Evolutionary conservation across 768 basidiomycete species (phyloP).

Genomic region (Mycena rosella): DNA sequence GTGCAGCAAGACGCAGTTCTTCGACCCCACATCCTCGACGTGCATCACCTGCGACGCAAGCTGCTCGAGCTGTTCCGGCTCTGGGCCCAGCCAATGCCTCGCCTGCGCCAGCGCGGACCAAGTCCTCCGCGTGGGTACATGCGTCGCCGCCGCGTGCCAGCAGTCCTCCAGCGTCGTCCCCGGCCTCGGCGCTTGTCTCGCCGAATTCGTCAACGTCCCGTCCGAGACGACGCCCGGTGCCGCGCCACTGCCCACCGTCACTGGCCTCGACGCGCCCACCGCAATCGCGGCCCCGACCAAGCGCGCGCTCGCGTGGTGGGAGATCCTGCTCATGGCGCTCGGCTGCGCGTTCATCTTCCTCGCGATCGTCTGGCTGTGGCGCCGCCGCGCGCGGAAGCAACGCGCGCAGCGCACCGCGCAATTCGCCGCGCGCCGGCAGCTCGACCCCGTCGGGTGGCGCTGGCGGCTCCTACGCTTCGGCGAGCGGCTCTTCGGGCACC

Average conservation of each 20-base stretch:
- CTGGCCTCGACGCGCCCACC: conserved; percentile 55
- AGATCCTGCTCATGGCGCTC: conserved; percentile 86
- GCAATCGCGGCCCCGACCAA: conserved; percentile 36
- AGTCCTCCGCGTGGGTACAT: conserved; percentile 69
- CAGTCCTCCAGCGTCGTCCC: conserved; percentile 68
- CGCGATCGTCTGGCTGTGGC: conserved; percentile 74
- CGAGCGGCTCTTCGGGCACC: conserved; percentile 59
- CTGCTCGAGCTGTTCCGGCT: conserved; percentile 73
- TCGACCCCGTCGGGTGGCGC: conserved; percentile 59
- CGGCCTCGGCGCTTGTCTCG: conserved; percentile 83
- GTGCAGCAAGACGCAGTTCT: conserved; percentile 77
- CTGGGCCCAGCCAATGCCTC: conserved; percentile 66
- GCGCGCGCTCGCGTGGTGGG: conserved; percentile 78
- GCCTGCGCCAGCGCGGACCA: conserved; percentile 64
- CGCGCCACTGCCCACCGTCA: conserved; percentile 65
- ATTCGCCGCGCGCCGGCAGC: conserved; percentile 56
- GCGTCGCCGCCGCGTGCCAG: conserved; percentile 72
- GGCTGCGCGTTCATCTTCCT: conserved; percentile 86
- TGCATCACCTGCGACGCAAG: conserved; percentile 79
- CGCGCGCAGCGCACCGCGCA: conserved; percentile 61
- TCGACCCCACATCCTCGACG: conserved; percentile 70
- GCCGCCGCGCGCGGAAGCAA: conserved; percentile 73
- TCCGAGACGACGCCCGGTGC: conserved; percentile 61
- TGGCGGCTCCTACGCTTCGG: conserved; percentile 58
- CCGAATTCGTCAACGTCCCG: conserved; percentile 73